Evolutionary conservation across 805 yeast species (phyloP).

Genomic region (Saturnispora galanensis): DNA sequence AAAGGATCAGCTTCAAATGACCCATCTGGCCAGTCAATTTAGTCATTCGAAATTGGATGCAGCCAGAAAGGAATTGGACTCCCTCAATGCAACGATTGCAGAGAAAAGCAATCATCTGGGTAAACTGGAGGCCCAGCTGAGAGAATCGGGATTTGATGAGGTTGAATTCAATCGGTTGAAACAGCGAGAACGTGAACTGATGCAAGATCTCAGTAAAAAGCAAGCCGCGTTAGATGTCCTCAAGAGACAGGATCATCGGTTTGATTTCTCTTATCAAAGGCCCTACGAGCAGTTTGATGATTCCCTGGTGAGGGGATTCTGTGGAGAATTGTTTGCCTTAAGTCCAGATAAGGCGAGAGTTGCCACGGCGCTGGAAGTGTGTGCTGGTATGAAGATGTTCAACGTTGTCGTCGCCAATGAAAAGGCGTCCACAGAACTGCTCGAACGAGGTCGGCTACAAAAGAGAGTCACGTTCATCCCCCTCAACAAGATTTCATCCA

Average conservation of each 20-base stretch:
- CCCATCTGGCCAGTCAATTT: constrained; percentile 35
- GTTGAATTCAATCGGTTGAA: constrained; percentile 34
- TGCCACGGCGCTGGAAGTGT: constrained; percentile 79
- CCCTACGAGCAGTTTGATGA: constrained; percentile 57
- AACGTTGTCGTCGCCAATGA: constrained; percentile 89
- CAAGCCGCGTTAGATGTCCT: constrained; percentile 42
- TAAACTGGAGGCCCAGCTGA: constrained; percentile 33
- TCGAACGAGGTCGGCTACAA: constrained; percentile 68
- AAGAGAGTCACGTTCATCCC: constrained; percentile 90
- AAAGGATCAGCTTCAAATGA: constrained; percentile 47
- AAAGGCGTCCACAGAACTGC: constrained; percentile 67
- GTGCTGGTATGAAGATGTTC: constrained; percentile 87
- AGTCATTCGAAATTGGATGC: constrained; percentile 39
- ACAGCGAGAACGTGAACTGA: constrained; percentile 34
- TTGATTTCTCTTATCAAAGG: constrained; percentile 63
- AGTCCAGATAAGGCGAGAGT: constrained; percentile 41
- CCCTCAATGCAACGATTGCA: constrained; percentile 38
- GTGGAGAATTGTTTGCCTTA: constrained; percentile 71
- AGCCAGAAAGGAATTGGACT: constrained; percentile 43
- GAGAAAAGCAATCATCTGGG: constrained; percentile 30
- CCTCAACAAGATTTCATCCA: constrained; percentile 68
- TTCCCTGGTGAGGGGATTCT: constrained; percentile 70
- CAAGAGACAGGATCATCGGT: constrained; percentile 55
- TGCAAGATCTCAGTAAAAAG: constrained; percentile 35
- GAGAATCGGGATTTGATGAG: constrained; percentile 49